A percentile compares a stretch with the other conserved stretches of the same genome.
Conservation (phyloP, 306 rosid species). For the Pachyrhizus erosus region DNA sequence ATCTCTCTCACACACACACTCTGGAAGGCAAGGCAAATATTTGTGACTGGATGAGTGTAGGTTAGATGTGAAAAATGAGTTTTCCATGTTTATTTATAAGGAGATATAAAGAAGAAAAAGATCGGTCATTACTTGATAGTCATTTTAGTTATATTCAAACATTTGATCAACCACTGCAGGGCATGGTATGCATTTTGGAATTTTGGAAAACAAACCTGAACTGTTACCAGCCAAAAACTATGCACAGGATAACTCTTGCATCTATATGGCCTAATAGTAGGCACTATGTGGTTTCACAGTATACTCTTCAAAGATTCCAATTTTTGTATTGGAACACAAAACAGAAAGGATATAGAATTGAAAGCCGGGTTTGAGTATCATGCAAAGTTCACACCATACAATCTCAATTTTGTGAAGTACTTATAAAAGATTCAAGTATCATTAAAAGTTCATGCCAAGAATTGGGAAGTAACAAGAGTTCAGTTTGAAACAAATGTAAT, state of each 20-base stretch:
- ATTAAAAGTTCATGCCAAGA: slow-evolving; percentile 16
- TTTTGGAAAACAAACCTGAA: background rate
- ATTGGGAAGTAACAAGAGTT: slow-evolving; percentile 9
- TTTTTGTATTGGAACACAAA: background rate
- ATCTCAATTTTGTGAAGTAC: background rate
- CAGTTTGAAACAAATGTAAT: slow-evolving; percentile 21
- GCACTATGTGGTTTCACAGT: background rate
- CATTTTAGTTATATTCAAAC: background rate
- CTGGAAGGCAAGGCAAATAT: background rate
- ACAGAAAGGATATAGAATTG: background rate
- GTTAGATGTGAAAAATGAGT: background rate
- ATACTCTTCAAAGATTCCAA: background rate
- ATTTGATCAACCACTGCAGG: background rate
- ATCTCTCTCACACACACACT: background rate
- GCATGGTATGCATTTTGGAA: background rate
- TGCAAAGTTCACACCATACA: background rate
- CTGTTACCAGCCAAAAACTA: background rate
- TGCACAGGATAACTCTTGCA: slow-evolving; percentile 1
- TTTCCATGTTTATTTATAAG: background rate
- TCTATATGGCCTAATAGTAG: background rate
- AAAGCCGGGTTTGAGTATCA: too few species aligned
- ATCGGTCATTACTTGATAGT: background rate
- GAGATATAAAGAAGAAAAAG: background rate
- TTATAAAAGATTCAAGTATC: background rate
- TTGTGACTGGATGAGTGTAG: background rate